Evolutionary conservation across 257 asterid species (phyloP).

Genomic region (Galeopsis tetrahit): DNA sequence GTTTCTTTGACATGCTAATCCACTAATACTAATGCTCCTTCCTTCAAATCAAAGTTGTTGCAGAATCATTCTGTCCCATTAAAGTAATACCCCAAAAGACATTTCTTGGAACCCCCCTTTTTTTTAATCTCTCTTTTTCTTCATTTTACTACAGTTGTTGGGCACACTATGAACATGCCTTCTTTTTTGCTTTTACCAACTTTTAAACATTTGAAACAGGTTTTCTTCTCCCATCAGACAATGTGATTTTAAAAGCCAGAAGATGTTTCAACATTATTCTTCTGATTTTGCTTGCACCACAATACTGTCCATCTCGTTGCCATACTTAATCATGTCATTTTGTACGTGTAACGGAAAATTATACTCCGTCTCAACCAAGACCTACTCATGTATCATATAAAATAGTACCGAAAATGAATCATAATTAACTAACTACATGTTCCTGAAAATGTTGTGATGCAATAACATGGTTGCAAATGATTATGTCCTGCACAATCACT

Average conservation of each 20-base stretch:
- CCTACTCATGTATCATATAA: no score
- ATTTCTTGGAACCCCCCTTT: constrained; percentile 36
- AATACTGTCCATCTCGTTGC: neutral
- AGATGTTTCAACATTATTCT: neutral
- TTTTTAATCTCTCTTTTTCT: constrained; percentile 20
- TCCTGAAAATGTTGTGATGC: constrained; percentile 22
- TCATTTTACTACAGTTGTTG: constrained; percentile 29
- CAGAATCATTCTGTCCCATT: constrained; percentile 50
- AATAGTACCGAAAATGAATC: neutral
- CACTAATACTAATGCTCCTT: constrained; percentile 35
- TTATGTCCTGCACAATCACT: constrained; percentile 24
- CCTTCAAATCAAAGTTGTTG: constrained; percentile 43
- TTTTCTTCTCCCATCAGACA: constrained; percentile 22
- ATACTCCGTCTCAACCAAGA: no score
- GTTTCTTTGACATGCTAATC: constrained; percentile 19
- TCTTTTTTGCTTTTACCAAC: constrained; percentile 25
- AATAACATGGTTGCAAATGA: constrained; percentile 27
- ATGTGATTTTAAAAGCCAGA: constrained; percentile 1
- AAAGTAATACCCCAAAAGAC: constrained; percentile 27
- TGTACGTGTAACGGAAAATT: neutral
- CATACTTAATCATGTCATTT: neutral
- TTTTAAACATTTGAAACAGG: constrained; percentile 12
- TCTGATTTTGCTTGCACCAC: constrained; percentile 21
- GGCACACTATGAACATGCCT: constrained; percentile 23
- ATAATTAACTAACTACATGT: constrained; percentile 23